Base-by-base conservation (phyloP, 2,329 filamentous ascomycete species). In the Aspergillaceae sp. region DNA sequence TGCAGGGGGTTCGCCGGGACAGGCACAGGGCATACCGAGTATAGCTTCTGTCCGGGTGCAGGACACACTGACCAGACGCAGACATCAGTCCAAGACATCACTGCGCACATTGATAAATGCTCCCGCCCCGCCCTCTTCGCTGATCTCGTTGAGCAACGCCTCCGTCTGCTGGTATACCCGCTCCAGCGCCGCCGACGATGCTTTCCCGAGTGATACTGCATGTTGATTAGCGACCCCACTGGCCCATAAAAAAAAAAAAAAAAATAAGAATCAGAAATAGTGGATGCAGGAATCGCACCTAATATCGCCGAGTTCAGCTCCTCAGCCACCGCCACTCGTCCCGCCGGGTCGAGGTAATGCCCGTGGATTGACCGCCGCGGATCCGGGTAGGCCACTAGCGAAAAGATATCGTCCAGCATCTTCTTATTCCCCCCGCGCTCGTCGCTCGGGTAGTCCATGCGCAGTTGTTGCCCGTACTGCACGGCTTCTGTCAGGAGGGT, bases 231-330 rank as follows among this genome's bases (percentile, higher is more conserved):
- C n/a, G 19, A 19, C 19, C 19, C 19, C 19, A 19, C 19, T 1
- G 19, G 19, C 19, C 19, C 19, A 19, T 19, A 19, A 19, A 19
- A 19, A 19, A 1, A 19, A 19, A 1, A 19, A 19, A 19, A 19
- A 19, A 1, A 19, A 19, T 19, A 19, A 19, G 19, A 19, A 19
- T 2, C 19, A 19, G 19, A 19, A 19, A 19, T 19, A 19, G 19
- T 56, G 41, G 43, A 28, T 26, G 26, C 36, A 48, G 34, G 42
- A 29, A 33, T 11, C 26, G 27, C 19, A 94, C 89, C 82, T 49
- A 98, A 67, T 57, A 98, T 95, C 41, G 88, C 90, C 50, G 87
- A 87, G 66, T 97, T 97, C 47, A 98, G 74, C 65, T 95, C 90
- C 70, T 98, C 92, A 6, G 90, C 90, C 36, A 97, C 87, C 11